Conservation (phyloP, 306 rosid species). For the Pterocarpus santalinus region DNA sequence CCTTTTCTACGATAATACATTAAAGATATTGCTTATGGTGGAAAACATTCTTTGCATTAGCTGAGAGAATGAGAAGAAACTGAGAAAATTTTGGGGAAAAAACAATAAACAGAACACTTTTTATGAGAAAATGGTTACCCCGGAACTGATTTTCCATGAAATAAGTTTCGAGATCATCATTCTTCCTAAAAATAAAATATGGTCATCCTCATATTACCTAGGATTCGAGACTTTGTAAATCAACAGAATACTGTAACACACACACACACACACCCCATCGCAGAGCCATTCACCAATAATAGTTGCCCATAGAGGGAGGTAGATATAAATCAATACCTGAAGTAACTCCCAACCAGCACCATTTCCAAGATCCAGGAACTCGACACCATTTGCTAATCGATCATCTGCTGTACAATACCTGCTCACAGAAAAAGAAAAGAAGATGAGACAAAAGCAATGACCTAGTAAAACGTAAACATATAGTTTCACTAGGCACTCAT, state of each 20-base stretch:
- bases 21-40: background rate
- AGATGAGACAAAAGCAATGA: constrained; percentile 17
- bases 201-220: background rate
- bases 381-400: constrained; percentile 67
- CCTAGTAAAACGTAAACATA: background rate
- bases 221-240: background rate
- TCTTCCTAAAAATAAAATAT: background rate
- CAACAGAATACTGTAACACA: background rate
- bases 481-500: background rate
- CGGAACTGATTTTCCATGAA: background rate
- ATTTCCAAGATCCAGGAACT: constrained; percentile 79
- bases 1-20: background rate
- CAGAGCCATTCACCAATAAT: background rate
- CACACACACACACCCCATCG: background rate
- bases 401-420: constrained; percentile 93
- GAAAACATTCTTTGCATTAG: background rate
- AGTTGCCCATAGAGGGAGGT: background rate
- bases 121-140: background rate
- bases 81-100: background rate
- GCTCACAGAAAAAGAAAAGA: constrained; percentile 32
- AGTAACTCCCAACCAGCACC: constrained; percentile 99
- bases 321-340: constrained; percentile 63
- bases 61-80: background rate
- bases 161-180: background rate
- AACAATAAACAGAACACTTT: background rate